Evolutionary conservation across 345 rosid genomes (phyloP), one percentile per base, ranked within the genome.

Genomic region (Lenwebbia sp.): DNA sequence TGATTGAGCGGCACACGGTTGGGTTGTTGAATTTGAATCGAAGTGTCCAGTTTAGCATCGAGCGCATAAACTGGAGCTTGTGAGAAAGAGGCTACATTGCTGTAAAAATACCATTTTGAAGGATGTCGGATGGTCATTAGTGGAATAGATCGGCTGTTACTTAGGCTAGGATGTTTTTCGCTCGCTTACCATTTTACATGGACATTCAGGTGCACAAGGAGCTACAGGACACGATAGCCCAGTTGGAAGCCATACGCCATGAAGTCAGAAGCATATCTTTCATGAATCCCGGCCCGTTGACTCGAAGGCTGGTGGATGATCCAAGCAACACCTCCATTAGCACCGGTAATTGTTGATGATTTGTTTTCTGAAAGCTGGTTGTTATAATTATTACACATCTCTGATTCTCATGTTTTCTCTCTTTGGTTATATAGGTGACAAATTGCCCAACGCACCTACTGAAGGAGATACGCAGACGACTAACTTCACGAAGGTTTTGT

Each of bases 221-320:
- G 75, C 93, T 97, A 85, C 96, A 96, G 91, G 99, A 97, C 89
- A 91, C 96, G 52, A 90, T 92, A 91, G 94, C 98, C 83, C 97
- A 97, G 57, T 83, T 97, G 47, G 99, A 96, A 78, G 97, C 98
- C 49, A 97, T 97, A 82, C 96, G 97, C 75, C 90, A 97, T 87
- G 99, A 95, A 88, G 92, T 96, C 17, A 89, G 94, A 58, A 94
- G 95, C 85, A 89, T 93, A 52, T 96, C 99, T 83, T 78, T 93
- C 19, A 88, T 96, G 89, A 93, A 91, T 88, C 92, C 98, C 3
- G 93, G 93, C 90, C 98, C 99, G 17, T 83, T 90, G 89, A 95
- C 98, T 84, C 92, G 95, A 83, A 96, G 93, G 86, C 47, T 44
- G 47, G 89, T 92, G 58, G 95, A 93, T 22, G 84, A 88, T 85